Evolutionary conservation across 768 basidiomycete species (phyloP), one percentile per base, ranked within the genome.

Genomic region (Chlorophyllum brunneum): DNA sequence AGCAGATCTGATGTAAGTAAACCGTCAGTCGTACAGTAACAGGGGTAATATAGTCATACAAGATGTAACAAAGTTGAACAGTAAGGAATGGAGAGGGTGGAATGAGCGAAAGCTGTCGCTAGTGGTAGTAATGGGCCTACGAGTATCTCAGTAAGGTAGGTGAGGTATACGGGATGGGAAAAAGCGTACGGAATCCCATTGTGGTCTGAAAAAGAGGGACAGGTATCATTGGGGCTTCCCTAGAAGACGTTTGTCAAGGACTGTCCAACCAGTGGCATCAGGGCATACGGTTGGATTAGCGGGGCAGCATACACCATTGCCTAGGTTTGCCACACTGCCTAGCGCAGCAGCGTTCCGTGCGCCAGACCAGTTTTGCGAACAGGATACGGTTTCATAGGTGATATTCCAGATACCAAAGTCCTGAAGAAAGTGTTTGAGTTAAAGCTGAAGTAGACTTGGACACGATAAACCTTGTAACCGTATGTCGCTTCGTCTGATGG

Each of bases 351-450:
- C 62, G 52, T 84, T 70, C 16, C 69, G 73, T 44, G 70, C 75
- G 7, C 91, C 91, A 30, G 72, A 66, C 91, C 90, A 92, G 47
- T 78, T 65, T 2, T 70, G 54, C 2, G 76, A 51, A 60, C 90
- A 92, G 26, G 81, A 67, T 8, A 91, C 81, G 24, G 68, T 72
- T 58, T 81, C 67, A 63, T 92, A 92, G 15, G 76, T 82, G 60
- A 89, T 72, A 59, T 91, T 90, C 90, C 91, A 93, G 16, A 92
- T 81, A 44, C 91, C 88, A 70, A 92, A 92, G 61, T 92, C 91
- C 85, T 87, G 38, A 39, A 24, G 40, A 16, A 16, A 41, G 51
- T 16, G 8, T 18, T 41, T 24, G 27, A 24, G 48, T 48, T 46
- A 48, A 24, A 40, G 33, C 37, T 16, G 13, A 20, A 11, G 4